These are phyloP conservation scores for Phylloporus scabripes DNA, from an alignment of 768 basidiomycete species.

Conservation along the genomic window DNA sequence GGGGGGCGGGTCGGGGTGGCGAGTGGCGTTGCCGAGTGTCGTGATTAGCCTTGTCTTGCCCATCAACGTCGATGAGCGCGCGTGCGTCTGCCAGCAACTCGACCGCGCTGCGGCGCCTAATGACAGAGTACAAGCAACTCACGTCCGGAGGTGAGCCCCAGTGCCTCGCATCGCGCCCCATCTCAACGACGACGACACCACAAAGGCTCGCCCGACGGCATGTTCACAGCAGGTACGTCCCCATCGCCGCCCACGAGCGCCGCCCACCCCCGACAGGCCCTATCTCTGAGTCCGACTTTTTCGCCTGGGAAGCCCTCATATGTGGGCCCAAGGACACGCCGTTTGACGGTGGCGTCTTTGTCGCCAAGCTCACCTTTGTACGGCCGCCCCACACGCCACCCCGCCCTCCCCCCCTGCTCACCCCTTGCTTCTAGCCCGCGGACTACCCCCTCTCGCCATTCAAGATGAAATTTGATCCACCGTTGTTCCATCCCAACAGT, in stretches of 20 bases:
- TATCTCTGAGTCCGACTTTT: constrained; percentile 88
- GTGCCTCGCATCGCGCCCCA: not conserved
- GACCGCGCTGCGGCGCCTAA: constrained; percentile 79
- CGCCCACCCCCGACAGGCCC: constrained; percentile 50
- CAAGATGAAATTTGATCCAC: constrained; percentile 99
- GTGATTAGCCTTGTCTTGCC: not conserved
- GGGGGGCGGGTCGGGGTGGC: not conserved
- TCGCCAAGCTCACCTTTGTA: constrained; percentile 89
- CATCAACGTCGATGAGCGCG: constrained; percentile 40
- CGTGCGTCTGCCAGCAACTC: constrained; percentile 46
- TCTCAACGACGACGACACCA: no score
- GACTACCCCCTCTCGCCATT: constrained; percentile 98
- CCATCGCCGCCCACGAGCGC: not conserved
- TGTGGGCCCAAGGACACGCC: constrained; percentile 93
- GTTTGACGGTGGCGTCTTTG: constrained; percentile 94
- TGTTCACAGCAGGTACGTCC: constrained; percentile 85
- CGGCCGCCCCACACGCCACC: constrained; percentile 25
- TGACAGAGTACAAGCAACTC: constrained; percentile 90
- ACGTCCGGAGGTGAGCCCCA: constrained; percentile 58
- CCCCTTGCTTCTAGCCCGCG: constrained; percentile 47
- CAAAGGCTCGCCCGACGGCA: constrained; percentile 86
- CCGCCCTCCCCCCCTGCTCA: not conserved
- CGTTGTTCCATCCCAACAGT: constrained; percentile 97
- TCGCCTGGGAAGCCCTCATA: constrained; percentile 94
- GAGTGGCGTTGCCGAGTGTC: not conserved